Evolutionary conservation across 2,329 filamentous ascomycete genomes (phyloP).

Genomic region (Metarhizium humberi): DNA sequence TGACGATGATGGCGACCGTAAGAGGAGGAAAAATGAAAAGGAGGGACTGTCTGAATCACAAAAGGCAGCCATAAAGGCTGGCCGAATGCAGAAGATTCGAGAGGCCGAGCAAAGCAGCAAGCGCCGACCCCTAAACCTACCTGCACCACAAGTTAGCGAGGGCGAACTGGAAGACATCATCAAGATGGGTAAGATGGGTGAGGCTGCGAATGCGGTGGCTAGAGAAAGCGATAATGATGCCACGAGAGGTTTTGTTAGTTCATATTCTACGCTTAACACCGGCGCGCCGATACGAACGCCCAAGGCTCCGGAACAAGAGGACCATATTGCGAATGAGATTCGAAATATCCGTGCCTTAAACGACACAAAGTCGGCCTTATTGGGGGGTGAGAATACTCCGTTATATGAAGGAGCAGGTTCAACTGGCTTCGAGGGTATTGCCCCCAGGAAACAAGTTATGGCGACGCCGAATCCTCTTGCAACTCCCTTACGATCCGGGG

Average conservation of each 20-base stretch:
- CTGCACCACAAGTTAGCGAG: constrained; percentile 85
- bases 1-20: constrained; percentile 68
- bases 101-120: constrained; percentile 98
- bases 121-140: constrained; percentile 71
- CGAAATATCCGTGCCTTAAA: constrained; percentile 86
- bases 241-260: constrained; percentile 76
- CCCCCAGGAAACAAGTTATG: constrained; percentile 69
- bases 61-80: constrained; percentile 84
- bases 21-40: constrained; percentile 84
- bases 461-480: constrained; percentile 95
- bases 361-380: constrained; percentile 83
- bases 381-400: constrained; percentile 90
- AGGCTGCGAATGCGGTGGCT: constrained; percentile 69
- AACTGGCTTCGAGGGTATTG: constrained; percentile 79
- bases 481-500: constrained; percentile 65
- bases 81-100: constrained; percentile 86
- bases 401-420: constrained; percentile 73
- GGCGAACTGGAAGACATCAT: constrained; percentile 93
- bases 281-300: constrained; percentile 87
- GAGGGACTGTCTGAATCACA: constrained; percentile 66
- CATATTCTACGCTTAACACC: constrained; percentile 74
- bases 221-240: constrained; percentile 73
- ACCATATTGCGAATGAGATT: constrained; percentile 94
- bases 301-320: constrained; percentile 82
- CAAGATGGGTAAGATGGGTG: constrained; percentile 94